Evolutionary conservation across 257 asterid species (phyloP).

Genomic region (Echites panduratus): DNA sequence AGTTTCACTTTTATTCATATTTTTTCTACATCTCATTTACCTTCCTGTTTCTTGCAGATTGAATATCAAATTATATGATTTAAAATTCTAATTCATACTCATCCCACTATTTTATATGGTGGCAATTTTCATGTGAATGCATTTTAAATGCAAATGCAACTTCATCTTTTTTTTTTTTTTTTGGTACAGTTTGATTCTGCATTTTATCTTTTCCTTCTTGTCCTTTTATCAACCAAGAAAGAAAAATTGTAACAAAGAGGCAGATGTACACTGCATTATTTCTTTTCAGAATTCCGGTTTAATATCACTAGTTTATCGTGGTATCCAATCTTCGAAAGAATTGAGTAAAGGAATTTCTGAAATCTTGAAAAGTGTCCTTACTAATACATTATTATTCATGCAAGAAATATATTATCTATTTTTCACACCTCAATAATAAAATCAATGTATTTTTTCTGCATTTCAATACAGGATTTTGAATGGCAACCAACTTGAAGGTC

Average conservation of each 20-base stretch:
- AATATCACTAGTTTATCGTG: no score
- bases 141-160: not conserved
- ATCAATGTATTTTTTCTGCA: not conserved
- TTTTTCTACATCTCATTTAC: not conserved
- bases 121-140: not conserved
- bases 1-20: slow-evolving; percentile 26
- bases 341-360: not conserved
- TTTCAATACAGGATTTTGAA: slow-evolving; percentile 52
- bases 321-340: no score
- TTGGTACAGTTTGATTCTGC: not conserved
- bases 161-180: not conserved
- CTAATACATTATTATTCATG: not conserved
- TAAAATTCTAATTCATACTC: not conserved
- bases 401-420: not conserved
- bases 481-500: slow-evolving; percentile 68
- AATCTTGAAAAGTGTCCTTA: not conserved
- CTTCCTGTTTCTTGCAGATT: not conserved
- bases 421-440: not conserved
- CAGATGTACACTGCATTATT: not conserved
- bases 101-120: not conserved
- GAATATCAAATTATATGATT: not conserved
- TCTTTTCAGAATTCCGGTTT: no score
- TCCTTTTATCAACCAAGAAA: not conserved
- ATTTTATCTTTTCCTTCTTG: not conserved
- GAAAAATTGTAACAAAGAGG: not conserved